These are phyloP conservation scores for Puccinia novopanici DNA, from an alignment of 1,284 basidiomycete genomes.

Conservation along the genomic window DNA sequence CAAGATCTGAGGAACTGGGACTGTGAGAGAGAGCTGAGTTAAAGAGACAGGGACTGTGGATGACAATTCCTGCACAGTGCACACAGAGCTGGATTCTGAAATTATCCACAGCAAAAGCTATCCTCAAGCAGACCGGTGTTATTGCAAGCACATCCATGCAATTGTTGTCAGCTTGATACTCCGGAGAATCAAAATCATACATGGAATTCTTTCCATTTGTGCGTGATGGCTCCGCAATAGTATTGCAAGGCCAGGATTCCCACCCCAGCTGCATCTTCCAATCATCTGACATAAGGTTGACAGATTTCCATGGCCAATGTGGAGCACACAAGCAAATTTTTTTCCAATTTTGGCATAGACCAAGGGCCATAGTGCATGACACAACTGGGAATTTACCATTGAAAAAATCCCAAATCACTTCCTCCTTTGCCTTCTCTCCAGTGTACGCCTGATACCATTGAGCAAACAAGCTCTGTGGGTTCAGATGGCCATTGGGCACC, in stretches of 20 bases:
- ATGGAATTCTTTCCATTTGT: background rate
- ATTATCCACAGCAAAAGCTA: background rate
- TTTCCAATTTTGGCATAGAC: slow-evolving; percentile 29
- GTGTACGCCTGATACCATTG: slow-evolving; percentile 9
- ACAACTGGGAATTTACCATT: background rate
- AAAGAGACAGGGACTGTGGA: no score
- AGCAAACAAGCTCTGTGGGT: slow-evolving; percentile 18
- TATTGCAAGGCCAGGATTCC: slow-evolving; percentile 4
- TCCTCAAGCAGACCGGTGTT: background rate
- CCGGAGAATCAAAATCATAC: background rate
- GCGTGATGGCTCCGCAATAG: background rate
- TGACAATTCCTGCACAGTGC: no score
- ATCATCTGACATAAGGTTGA: slow-evolving; percentile 8
- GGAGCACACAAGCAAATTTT: background rate
- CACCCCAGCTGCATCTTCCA: slow-evolving; percentile 4
- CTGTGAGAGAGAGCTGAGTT: no score
- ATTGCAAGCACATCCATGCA: slow-evolving; percentile 3
- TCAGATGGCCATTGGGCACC: no score
- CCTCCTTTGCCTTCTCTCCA: background rate
- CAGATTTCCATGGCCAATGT: background rate
- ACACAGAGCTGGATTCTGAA: no score
- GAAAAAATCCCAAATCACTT: background rate
- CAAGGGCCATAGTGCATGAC: slow-evolving; percentile 13
- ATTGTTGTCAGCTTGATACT: background rate
- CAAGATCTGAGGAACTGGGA: no score